Conservation (phyloP, 2,329 filamentous ascomycete genomes). For the Clonostachys chloroleuca region DNA sequence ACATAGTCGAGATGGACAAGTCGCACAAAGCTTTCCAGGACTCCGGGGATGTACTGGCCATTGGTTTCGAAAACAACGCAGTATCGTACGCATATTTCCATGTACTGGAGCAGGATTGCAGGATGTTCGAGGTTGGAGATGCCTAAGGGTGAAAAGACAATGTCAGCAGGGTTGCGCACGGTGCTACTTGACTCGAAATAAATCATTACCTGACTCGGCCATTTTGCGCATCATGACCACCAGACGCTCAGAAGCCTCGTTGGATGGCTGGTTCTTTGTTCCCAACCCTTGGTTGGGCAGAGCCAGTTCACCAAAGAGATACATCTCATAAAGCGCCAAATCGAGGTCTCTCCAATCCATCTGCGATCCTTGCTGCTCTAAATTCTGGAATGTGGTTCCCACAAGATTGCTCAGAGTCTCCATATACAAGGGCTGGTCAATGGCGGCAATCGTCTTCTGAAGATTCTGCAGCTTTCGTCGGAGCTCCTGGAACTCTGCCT, state of each 20-base stretch:
- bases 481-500: conserved; percentile 95
- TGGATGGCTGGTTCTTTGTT: conserved; percentile 76
- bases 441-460: conserved; percentile 87
- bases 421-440: conserved; percentile 85
- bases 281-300: conserved; percentile 84
- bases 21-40: conserved; percentile 86
- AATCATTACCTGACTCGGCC: conserved; percentile 76
- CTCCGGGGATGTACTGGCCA: conserved; percentile 73
- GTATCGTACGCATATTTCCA: conserved; percentile 97
- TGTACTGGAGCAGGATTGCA: conserved; percentile 90
- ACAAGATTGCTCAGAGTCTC: conserved; percentile 84
- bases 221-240: conserved; percentile 93
- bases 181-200: not conserved
- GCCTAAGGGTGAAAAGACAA: conserved; percentile 41
- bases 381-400: conserved; percentile 77
- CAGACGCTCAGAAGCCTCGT: conserved; percentile 73
- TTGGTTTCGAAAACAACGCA: conserved; percentile 88
- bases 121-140: conserved; percentile 85
- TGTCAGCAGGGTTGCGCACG: not conserved
- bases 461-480: conserved; percentile 84
- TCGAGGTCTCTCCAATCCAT: conserved; percentile 96
- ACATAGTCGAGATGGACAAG: conserved; percentile 85
- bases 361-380: conserved; percentile 67
- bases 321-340: conserved; percentile 92
- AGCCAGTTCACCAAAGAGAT: conserved; percentile 90